Percentiles rank a stretch among this genome's conserved stretches.
Evolutionary conservation across 805 yeast genomes (phyloP).

Genomic region (Cyberlindnera subsufficiens): DNA sequence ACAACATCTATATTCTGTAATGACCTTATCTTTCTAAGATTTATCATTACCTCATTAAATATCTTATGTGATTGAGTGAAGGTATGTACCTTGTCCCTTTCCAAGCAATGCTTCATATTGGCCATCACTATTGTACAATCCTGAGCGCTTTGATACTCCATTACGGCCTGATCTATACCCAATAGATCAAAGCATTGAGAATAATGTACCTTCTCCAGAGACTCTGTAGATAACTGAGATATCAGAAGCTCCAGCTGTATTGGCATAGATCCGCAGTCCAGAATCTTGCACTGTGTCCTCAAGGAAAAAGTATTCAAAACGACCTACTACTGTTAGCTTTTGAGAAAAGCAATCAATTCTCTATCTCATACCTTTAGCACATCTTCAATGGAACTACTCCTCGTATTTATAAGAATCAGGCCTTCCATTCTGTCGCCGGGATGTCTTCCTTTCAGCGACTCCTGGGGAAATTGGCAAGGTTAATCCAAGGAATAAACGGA

Average conservation of each 20-base stretch:
- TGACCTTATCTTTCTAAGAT: neutral
- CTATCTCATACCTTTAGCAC: no score
- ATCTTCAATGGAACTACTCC: no score
- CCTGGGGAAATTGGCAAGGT: no score
- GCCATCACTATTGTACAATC: constrained; percentile 1
- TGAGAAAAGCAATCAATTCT: no score
- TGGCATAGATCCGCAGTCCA: constrained; percentile 4
- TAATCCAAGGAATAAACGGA: no score
- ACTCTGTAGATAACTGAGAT: neutral
- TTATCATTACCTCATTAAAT: constrained; percentile 6
- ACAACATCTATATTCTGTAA: neutral
- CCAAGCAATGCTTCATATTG: constrained; percentile 3
- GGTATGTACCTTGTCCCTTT: constrained; percentile 1
- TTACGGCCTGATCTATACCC: constrained; percentile 2
- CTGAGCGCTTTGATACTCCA: neutral
- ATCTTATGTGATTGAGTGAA: constrained; percentile 1
- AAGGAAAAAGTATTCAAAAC: no score
- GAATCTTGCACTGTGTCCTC: neutral
- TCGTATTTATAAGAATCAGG: no score
- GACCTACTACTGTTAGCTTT: no score
- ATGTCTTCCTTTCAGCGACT: no score
- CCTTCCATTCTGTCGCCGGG: no score
- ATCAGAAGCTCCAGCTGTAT: constrained; percentile 1
- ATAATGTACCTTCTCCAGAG: constrained; percentile 2
- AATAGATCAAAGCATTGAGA: constrained; percentile 9